Evolutionary conservation across 108 stramenopile genomes (phyloP).

Genomic region (Discostella stelligeroides): DNA sequence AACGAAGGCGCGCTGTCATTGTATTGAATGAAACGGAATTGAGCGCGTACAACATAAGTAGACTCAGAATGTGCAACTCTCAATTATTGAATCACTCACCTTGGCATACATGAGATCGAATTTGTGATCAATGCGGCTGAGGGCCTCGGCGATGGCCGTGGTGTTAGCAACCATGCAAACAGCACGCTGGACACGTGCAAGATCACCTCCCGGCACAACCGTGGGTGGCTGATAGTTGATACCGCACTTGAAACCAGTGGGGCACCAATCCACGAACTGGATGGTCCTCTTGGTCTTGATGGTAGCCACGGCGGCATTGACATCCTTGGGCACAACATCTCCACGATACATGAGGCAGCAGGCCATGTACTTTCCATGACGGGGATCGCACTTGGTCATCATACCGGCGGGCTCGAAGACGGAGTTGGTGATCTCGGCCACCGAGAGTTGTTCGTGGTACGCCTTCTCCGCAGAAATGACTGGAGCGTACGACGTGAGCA

Average conservation of each 20-base stretch:
- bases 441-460: constrained; percentile 92
- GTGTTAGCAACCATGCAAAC: constrained; percentile 99
- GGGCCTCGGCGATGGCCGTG: no score
- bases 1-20: constrained; percentile 99
- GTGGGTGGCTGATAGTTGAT: constrained; percentile 99
- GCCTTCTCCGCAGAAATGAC: constrained; percentile 92
- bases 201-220: constrained; percentile 93
- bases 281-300: constrained; percentile 97
- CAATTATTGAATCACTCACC: no score
- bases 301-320: constrained; percentile 91
- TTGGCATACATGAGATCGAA: constrained; percentile 99
- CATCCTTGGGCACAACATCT: constrained; percentile 94
- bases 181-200: constrained; percentile 95
- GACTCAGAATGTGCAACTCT: no score
- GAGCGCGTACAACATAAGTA: no score
- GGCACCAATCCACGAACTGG: constrained; percentile 97
- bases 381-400: constrained; percentile 98
- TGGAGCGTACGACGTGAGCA: constrained; percentile 94
- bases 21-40: no score
- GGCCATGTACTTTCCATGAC: constrained; percentile 99
- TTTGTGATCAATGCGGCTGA: constrained; percentile 99
- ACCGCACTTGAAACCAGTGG: constrained; percentile 98
- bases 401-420: constrained; percentile 93
- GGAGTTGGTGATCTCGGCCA: constrained; percentile 94
- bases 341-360: constrained; percentile 98